Evolutionary conservation across 2,329 filamentous ascomycete genomes (phyloP).

Genomic region (Fusarium secorum): DNA sequence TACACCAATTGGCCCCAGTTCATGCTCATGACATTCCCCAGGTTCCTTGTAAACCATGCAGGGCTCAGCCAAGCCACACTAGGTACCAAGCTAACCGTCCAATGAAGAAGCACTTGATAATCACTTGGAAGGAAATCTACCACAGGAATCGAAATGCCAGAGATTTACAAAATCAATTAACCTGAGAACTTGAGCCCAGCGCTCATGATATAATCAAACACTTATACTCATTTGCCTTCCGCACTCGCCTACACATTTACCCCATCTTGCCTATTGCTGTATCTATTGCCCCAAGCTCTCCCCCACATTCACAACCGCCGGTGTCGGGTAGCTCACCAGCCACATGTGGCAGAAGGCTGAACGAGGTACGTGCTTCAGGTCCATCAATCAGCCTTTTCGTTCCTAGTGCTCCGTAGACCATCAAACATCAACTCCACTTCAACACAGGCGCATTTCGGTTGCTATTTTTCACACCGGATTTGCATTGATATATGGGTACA

Average conservation of each 20-base stretch:
- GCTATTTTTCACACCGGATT: slow-evolving; percentile 20
- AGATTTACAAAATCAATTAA: neutral
- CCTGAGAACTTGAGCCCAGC: neutral
- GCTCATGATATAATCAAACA: neutral
- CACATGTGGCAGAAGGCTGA: slow-evolving; percentile 31
- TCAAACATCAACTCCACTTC: slow-evolving; percentile 29
- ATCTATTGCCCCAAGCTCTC: neutral
- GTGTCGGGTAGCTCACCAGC: slow-evolving; percentile 18
- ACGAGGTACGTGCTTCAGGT: slow-evolving; percentile 16
- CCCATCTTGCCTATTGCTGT: neutral
- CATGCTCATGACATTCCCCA: slow-evolving; percentile 28
- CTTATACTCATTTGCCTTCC: neutral
- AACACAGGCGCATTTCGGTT: slow-evolving; percentile 23
- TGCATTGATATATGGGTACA: neutral
- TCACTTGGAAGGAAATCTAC: neutral
- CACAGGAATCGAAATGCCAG: neutral
- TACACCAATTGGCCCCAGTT: neutral
- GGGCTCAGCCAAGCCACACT: slow-evolving; percentile 28
- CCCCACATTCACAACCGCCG: slow-evolving; percentile 4
- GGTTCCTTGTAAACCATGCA: slow-evolving; percentile 24
- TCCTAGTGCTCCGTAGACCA: slow-evolving; percentile 9
- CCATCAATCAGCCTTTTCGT: slow-evolving; percentile 28
- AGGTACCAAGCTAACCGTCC: slow-evolving; percentile 1
- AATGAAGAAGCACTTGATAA: slow-evolving; percentile 19
- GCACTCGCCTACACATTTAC: neutral